phyloP scores from a whole-genome alignment of 2,329 filamentous ascomycete species.

The Nemania diffusa region DNA sequence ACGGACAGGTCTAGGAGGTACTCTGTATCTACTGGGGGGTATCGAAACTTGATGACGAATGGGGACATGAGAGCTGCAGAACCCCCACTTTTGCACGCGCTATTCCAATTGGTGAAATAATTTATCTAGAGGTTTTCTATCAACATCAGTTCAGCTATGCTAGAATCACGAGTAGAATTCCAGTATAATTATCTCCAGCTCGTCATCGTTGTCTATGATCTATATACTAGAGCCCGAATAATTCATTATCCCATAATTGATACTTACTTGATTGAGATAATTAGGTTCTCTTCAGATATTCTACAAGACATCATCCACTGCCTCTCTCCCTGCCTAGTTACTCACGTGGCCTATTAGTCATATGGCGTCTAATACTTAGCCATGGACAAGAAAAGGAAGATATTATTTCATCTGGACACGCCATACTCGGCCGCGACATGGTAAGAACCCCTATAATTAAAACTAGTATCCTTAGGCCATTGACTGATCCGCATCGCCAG shows the following conservation, averaged over 20 bases:
- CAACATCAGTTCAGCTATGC: neutral
- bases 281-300: neutral
- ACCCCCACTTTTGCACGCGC: neutral
- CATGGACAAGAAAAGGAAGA: slow-evolving; percentile 66
- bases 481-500: slow-evolving; percentile 52
- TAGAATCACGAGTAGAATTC: neutral
- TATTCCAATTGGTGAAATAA: slow-evolving; percentile 25
- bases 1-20: no score
- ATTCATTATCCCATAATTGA: no score
- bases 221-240: no score
- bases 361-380: neutral
- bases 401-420: slow-evolving; percentile 72
- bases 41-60: no score
- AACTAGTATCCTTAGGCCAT: neutral
- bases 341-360: no score
- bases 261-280: neutral
- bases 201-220: no score
- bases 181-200: no score
- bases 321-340: no score
- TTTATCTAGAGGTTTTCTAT: neutral
- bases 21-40: no score
- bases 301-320: neutral
- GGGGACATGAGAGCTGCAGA: no score
- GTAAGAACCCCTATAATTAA: slow-evolving; percentile 53
- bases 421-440: slow-evolving; percentile 71